Percentiles rank a stretch among this genome's conserved stretches.
These are phyloP conservation scores for Bipolaris bicolor DNA, from an alignment of 2,329 filamentous ascomycete species.

Conservation along the genomic window DNA sequence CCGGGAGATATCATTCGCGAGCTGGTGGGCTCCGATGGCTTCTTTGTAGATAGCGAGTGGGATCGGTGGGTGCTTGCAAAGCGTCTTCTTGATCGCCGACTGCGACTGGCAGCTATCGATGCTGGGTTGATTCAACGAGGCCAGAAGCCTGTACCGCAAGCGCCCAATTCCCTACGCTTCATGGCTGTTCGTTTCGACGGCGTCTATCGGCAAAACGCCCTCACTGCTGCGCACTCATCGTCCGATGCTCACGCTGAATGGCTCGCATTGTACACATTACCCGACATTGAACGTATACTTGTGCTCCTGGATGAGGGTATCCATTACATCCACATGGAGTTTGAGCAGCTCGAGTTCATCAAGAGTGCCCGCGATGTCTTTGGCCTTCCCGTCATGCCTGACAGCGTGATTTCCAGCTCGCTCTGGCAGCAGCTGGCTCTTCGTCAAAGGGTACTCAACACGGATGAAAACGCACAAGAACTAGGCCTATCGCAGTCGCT, in stretches of 20 bases:
- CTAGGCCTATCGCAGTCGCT: slow-evolving; percentile 57
- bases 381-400: slow-evolving; percentile 61
- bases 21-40: slow-evolving; percentile 64
- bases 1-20: slow-evolving; percentile 64
- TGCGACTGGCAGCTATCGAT: slow-evolving; percentile 56
- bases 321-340: slow-evolving; percentile 65
- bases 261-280: slow-evolving; percentile 59
- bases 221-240: slow-evolving; percentile 43
- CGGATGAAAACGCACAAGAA: slow-evolving; percentile 58
- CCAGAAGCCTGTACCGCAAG: slow-evolving; percentile 53
- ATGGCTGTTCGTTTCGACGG: slow-evolving; percentile 61
- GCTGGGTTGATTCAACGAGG: slow-evolving; percentile 55
- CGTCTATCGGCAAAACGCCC: slow-evolving; percentile 56
- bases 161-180: slow-evolving; percentile 55
- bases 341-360: slow-evolving; percentile 64
- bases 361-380: slow-evolving; percentile 58
- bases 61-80: slow-evolving; percentile 63
- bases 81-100: slow-evolving; percentile 59
- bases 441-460: slow-evolving; percentile 61
- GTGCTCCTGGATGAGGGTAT: slow-evolving; percentile 65
- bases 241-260: slow-evolving; percentile 57
- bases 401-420: slow-evolving; percentile 61
- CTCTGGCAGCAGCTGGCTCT: slow-evolving; percentile 65
- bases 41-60: slow-evolving; percentile 65
- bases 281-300: slow-evolving; percentile 61